Evolutionary conservation across 2,329 filamentous ascomycete genomes (phyloP).

Genomic region (Gliomastix tumulicola): DNA sequence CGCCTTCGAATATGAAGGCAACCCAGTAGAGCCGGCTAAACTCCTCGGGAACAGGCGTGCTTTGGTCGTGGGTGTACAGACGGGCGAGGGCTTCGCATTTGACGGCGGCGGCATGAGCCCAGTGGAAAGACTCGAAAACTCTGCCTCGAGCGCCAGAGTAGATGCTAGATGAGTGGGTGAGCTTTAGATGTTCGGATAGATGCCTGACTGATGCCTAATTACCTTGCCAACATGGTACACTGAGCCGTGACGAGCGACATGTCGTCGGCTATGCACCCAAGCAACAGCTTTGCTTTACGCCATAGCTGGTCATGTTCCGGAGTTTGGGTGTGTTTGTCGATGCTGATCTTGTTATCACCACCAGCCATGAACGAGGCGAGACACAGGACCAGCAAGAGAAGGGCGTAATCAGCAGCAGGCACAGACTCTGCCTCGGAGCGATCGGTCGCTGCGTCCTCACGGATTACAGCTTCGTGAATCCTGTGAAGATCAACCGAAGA

Average conservation of each 20-base stretch:
- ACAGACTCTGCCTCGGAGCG: no score
- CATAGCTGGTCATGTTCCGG: slow-evolving; percentile 10
- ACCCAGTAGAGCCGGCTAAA: slow-evolving; percentile 19
- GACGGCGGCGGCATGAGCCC: slow-evolving; percentile 15
- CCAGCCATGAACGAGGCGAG: background rate
- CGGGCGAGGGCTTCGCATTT: slow-evolving; percentile 16
- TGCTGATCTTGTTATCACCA: background rate
- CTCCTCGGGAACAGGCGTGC: slow-evolving; percentile 7
- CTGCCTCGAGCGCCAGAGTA: slow-evolving; percentile 14
- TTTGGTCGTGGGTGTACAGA: slow-evolving; percentile 1
- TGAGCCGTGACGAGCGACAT: slow-evolving; percentile 14
- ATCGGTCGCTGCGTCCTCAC: no score
- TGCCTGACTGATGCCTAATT: no score
- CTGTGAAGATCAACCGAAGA: slow-evolving; percentile 2
- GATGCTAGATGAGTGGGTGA: no score
- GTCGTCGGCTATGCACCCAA: slow-evolving; percentile 12
- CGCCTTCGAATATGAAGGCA: slow-evolving; percentile 19
- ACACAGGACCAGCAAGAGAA: slow-evolving; percentile 1
- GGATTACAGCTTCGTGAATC: no score
- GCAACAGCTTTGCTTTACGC: slow-evolving; percentile 13
- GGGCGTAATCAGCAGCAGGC: background rate
- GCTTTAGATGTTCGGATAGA: no score
- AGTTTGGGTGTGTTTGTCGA: no score
- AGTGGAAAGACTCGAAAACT: slow-evolving; percentile 15
- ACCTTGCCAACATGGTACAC: slow-evolving; percentile 19